Evolutionary conservation across 257 asterid species (phyloP), one percentile per base, ranked within the genome.

Genomic region (Solanum verrucosum): DNA sequence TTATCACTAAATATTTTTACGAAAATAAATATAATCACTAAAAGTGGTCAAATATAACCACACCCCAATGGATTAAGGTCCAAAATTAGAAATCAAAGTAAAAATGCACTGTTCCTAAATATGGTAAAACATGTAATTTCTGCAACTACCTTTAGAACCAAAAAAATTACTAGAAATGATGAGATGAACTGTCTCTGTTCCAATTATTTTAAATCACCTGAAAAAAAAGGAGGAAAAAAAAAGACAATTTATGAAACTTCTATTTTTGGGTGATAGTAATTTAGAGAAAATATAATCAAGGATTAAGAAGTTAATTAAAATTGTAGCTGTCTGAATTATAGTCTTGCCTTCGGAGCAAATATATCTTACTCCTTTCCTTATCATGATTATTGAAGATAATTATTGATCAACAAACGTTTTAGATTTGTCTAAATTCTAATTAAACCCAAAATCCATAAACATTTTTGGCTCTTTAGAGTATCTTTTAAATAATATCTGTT

Each of bases 301-400:
- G 8, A 25, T 79, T 79, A 25, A 44, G 16, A 4, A 27, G 16
- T 79, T 79, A 44, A 27, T 27, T 78, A 13, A 23, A 75, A 34
- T 56, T 72, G n/a, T 74, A 56, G 65, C 10, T 18, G n/a, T 56
- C 65, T 56, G n/a, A 18, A 56, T 56, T 56, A 18, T 18, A 37
- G 23, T 79, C 88, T 88, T 84, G 59, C 60, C 86, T 84, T 75
- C 40, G 88, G 89, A 52, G 87, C 9, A 34, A 88, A 71, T 37
- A 81, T 0, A 81, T 34, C 29, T 33, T 59, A 20, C 0, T 40
- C 46, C 72, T 81, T 38, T 68, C 56, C 37, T 12, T 33, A 63
- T 81, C 87, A 29, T 81, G 5, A 85, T 37, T 34, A 67, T 4
- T 13, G 14, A 29, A 18, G 42, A 63, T 37, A 5, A 46, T 18